Percentiles rank a stretch among this genome's conserved stretches.
Conservation (phyloP, 2,329 filamentous ascomycete genomes). For the Diaporthe aspalathi region DNA sequence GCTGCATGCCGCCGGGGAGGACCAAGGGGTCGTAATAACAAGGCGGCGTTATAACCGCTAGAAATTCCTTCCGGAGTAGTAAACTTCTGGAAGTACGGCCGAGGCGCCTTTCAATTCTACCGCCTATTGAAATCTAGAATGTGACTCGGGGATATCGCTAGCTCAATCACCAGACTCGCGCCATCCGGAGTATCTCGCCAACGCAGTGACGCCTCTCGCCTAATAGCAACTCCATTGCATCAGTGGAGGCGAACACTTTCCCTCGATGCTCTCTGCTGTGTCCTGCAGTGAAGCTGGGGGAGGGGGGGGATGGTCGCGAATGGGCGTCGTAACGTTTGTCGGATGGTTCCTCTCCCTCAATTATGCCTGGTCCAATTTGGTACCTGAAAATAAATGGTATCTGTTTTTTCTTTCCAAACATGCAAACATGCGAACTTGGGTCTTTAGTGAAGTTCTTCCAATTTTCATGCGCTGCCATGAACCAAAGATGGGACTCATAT, state of each 20-base stretch:
- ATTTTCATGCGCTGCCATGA: too few relatives aligned
- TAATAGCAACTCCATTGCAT: neutral
- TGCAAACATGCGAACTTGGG: too few relatives aligned
- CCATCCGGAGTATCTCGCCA: neutral
- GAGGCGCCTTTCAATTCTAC: slow-evolving; percentile 2
- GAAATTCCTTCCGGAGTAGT: neutral
- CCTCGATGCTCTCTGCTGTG: too few relatives aligned
- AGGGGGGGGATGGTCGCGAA: too few relatives aligned
- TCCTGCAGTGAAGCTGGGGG: too few relatives aligned
- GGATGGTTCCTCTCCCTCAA: neutral
- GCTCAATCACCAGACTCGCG: neutral
- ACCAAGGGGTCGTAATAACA: too few relatives aligned
- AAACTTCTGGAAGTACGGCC: slow-evolving; percentile 1
- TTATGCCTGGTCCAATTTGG: neutral
- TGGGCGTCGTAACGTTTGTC: neutral
- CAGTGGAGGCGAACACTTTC: neutral
- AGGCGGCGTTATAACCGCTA: too few relatives aligned
- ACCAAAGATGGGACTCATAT: too few relatives aligned
- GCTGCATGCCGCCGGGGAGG: neutral
- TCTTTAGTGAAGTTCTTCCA: too few relatives aligned
- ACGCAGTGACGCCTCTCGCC: neutral
- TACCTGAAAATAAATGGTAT: neutral
- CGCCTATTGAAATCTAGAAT: neutral
- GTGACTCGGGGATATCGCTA: neutral
- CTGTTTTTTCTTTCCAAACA: too few relatives aligned